Base-by-base conservation (phyloP, 2,329 filamentous ascomycete genomes). In the Rosellinia necatrix region DNA sequence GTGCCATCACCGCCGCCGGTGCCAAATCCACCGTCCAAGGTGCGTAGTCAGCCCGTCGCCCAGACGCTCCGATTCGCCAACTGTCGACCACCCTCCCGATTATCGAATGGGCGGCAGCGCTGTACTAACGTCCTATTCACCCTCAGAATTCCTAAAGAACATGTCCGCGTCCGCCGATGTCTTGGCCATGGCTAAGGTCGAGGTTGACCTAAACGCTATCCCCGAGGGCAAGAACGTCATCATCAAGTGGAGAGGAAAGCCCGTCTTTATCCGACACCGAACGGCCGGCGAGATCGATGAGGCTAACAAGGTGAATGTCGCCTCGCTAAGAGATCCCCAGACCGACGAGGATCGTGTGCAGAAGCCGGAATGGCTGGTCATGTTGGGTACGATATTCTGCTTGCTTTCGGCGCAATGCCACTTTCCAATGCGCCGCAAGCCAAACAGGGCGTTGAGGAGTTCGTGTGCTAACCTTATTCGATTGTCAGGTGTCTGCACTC, bases 181-280 rank as follows among this genome's bases (percentile, higher is more conserved):
- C 73, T 80, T 99, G 79, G 94, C 96, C 74, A 96, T 97, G 87
- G 94, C 94, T 77, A 99, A 99, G 88, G 94, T 99, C 69, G 94
- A 99, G 82, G 89, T 99, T 69, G 91, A 96, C 77, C 89, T 99
- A 66, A 82, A 82, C 70, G 77, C 91, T 64, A 97, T 99, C 71
- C 94, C 94, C 62, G 93, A 97, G 83, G 94, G 94, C 85, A 99
- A 97, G 90, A 99, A 99, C 82, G 94, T 99, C 75, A 96, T 99
- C 77, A 96, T 99, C 84, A 99, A 99, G 83, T 99, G 94, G 94
- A 90, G 94, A 83, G 94, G 94, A 76, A 99, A 99, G 90, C 94
- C 94, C 76, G 92, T 99, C 76, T 99, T 99, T 84, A 92, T 99
- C 86, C 92, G 94, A 77, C 94, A 99, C 88, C 91, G 94, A 74